Conservation (phyloP, 306 rosid species). For the Phaseolus lunatus region DNA sequence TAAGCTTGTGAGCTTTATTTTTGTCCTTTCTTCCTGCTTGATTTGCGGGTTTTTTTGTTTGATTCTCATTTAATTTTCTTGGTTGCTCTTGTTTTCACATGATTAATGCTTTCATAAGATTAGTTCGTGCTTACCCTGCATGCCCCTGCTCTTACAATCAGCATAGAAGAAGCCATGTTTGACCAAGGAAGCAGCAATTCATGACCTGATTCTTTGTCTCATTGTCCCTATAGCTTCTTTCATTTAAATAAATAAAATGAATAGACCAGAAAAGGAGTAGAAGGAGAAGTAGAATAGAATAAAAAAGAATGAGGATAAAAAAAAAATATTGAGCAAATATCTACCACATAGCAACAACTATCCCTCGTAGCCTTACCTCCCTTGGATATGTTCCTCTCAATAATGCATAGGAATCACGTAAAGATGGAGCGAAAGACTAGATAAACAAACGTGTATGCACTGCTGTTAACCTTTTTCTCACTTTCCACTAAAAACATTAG, state of each 20-base stretch:
- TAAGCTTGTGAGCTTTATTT: not conserved
- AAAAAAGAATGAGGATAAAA: not conserved
- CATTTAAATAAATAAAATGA: not conserved
- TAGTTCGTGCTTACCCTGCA: not conserved
- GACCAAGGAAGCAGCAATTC: not conserved
- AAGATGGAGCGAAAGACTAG: conserved; percentile 54
- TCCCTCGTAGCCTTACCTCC: conserved; percentile 68
- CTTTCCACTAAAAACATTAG: not conserved
- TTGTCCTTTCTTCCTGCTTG: not conserved
- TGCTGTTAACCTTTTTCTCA: conserved; percentile 31
- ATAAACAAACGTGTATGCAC: conserved; percentile 47
- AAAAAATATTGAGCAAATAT: conserved; percentile 6
- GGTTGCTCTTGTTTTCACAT: not conserved
- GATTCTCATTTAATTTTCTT: not conserved
- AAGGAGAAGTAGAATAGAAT: not conserved
- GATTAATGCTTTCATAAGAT: not conserved
- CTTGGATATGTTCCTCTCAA: conserved; percentile 67
- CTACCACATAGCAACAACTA: conserved; percentile 63
- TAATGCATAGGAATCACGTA: conserved; percentile 81
- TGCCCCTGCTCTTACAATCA: not conserved
- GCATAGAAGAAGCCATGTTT: conserved; percentile 1
- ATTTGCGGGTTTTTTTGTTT: not conserved
- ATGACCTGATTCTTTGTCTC: not conserved
- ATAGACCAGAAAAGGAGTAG: not conserved
- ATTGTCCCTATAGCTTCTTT: not conserved